These are phyloP conservation scores for Suillus brevipes DNA, from an alignment of 768 basidiomycete genomes.

Conservation along the genomic window DNA sequence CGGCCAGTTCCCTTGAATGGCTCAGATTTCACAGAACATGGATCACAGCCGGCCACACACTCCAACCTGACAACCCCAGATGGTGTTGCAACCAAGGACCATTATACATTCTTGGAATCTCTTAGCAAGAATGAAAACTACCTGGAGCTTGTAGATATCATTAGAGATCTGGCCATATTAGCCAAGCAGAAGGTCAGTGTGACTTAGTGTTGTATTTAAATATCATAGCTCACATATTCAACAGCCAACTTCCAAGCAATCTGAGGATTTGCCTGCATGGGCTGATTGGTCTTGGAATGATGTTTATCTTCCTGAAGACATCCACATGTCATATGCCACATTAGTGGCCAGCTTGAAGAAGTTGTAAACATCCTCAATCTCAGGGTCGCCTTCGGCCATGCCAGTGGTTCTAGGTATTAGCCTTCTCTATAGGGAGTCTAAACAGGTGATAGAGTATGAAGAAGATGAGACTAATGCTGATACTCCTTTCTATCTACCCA, in stretches of 20 bases:
- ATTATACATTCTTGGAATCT: not conserved
- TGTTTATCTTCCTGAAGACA: not conserved
- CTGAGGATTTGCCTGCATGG: not conserved
- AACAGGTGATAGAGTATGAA: not conserved
- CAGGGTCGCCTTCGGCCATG: not conserved
- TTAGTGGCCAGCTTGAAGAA: not conserved
- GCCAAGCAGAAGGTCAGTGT: not conserved
- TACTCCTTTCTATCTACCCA: not conserved
- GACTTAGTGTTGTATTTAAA: not conserved
- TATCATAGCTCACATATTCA: not conserved
- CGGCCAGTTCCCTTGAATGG: not conserved
- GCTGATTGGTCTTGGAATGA: slow-evolving; percentile 2
- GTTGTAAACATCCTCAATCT: not conserved
- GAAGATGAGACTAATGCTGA: not conserved
- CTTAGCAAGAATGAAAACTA: not conserved
- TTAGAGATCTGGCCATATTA: not conserved
- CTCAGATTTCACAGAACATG: not conserved
- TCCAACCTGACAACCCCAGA: not conserved
- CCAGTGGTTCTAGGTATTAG: not conserved
- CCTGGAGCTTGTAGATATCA: not conserved
- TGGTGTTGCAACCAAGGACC: not conserved
- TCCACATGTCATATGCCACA: not conserved
- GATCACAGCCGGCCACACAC: not conserved
- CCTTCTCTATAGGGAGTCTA: not conserved
- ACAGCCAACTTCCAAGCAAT: not conserved